Evolutionary conservation across 176 grass and related monocot genomes (phyloP), one percentile per base, ranked within the genome.

Genomic region (Oryza meridionalis): DNA sequence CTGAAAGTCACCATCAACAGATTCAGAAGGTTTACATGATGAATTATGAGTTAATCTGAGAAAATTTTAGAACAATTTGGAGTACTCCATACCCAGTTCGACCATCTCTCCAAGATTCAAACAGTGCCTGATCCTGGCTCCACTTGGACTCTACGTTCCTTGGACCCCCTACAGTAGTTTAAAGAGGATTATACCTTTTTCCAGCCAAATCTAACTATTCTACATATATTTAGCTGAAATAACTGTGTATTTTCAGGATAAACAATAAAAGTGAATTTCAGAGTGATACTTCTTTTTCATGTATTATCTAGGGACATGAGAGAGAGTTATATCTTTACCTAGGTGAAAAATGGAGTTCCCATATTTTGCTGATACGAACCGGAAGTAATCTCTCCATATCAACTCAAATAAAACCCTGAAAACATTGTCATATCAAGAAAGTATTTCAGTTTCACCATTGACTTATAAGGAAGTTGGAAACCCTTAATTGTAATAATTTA

Each of bases 311-410:
- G 67, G 47, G 58, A 40, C 8, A 44, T 38, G 79, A 75, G 45
- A 51, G 40, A 79, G 10, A 29, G 4, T 7, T 15, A 33, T 26
- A 77, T 74, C n/a, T 42, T 33, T 94, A 95, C 96, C 93, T 46
- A 93, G 61, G 69, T 95, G 91, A 84, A 98, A 98, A 90, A 95
- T 98, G 77, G 89, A 92, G 69, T 90, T 95, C 21, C 96, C 91
- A 53, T 94, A 92, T 84, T 98, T 98, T 79, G 37, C 89, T 66
- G 96, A 98, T 67, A 98, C 62, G 83, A 98, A 98, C 79, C 80
- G 95, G 87, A 98, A 98, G 87, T 98, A 95, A 79, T 98, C 93
- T 50, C 96, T 85, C 96, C 96, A 98, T 91, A 95, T 98, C 73
- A 98, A 70, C 85, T 98, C 96, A 93, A 98, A 98, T 46, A 98